These are phyloP conservation scores for Russula dissimulans DNA, from an alignment of 768 basidiomycete genomes.

Conservation along the genomic window DNA sequence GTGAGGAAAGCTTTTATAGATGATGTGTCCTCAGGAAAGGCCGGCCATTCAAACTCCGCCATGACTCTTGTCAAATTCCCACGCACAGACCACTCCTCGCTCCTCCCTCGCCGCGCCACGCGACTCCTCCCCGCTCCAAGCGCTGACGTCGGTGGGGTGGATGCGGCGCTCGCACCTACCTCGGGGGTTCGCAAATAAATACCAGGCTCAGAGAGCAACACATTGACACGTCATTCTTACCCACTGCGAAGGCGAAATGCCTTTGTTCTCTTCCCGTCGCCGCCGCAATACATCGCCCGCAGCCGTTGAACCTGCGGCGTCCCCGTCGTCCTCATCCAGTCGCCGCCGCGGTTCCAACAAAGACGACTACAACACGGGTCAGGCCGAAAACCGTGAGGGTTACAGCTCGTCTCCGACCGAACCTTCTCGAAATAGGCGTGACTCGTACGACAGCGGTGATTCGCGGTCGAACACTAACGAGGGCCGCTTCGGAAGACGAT, in stretches of 20 bases:
- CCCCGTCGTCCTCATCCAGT: neutral
- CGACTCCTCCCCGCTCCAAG: neutral
- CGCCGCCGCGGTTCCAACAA: neutral
- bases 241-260: neutral
- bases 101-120: neutral
- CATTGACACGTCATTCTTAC: neutral
- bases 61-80: conserved; percentile 28
- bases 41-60: conserved; percentile 38
- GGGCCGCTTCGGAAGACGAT: neutral
- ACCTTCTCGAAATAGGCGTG: neutral
- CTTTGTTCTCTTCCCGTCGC: neutral
- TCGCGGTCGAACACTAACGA: neutral
- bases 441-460: neutral
- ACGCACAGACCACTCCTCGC: conserved; percentile 40
- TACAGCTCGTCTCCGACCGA: neutral
- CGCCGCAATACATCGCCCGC: neutral
- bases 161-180: too few relatives aligned
- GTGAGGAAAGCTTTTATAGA: conserved; percentile 33
- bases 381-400: neutral
- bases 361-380: neutral
- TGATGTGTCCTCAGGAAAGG: conserved; percentile 30
- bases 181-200: neutral
- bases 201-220: neutral
- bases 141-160: neutral
- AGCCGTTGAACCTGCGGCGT: neutral